Conservation (phyloP, 768 basidiomycete genomes). For the Russula sp. region DNA sequence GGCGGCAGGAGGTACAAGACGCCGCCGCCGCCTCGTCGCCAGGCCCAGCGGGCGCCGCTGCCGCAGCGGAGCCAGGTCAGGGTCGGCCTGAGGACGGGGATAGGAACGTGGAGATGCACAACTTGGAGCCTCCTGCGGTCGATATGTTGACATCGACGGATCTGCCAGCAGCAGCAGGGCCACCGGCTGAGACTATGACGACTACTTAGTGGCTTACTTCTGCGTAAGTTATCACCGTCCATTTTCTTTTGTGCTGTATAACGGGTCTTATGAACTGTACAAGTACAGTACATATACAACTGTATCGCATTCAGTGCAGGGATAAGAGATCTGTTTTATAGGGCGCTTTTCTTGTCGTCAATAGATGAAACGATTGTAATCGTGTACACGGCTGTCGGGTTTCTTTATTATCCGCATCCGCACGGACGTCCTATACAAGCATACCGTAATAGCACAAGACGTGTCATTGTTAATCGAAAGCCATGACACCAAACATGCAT, state of each 20-base stretch:
- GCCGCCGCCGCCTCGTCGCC: background rate
- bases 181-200: background rate
- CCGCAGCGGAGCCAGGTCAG: background rate
- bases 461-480: no score
- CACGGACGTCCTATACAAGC: no score
- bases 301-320: no score
- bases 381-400: no score
- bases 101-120: background rate
- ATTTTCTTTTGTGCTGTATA: background rate
- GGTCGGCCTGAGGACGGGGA: background rate
- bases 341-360: no score
- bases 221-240: background rate
- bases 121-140: background rate
- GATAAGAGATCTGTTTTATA: no score
- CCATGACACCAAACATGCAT: background rate
- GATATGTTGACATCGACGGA: background rate
- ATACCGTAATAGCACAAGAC: no score
- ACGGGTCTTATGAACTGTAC: background rate
- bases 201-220: background rate
- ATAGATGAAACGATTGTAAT: no score
- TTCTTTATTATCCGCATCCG: no score
- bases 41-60: background rate
- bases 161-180: background rate
- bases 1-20: conserved; percentile 30
- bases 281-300: no score